Evolutionary conservation across 2,329 filamentous ascomycete species (phyloP), one percentile per base, ranked within the genome.

Genomic region (Coniella vitis): DNA sequence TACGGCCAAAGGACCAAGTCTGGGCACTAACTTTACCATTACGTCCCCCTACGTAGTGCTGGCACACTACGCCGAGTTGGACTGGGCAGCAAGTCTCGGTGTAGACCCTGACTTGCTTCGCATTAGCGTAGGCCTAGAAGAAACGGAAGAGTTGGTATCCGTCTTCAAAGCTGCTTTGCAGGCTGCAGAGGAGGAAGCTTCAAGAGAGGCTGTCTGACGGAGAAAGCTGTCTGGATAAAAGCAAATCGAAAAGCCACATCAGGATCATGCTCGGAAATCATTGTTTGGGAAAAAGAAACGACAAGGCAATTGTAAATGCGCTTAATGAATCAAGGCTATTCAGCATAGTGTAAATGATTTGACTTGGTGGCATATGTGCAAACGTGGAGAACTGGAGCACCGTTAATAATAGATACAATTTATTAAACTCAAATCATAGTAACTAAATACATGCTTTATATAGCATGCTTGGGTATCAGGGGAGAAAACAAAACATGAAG

Each of bases 21-120:
- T 98, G 43, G 93, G 93, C 2, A 97, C 93, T 1, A 98, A 98
- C 66, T 98, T 98, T 64, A 97, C 93, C 0, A 72, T 98, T 34
- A 85, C 85, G 49, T 95, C 85, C 42, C 93, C 93, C 0, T 98
- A 95, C 64, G 89, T 93, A 19, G 72, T 98, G 31, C 68, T 98
- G 29, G 93, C 93, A 4, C 93, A 98, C 66, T 98, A 93, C 60
- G 74, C 78, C 39, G 93, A 98, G 71, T 66, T 97, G 37, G 84
- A 90, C n/a, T 98, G 93, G 93, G 88, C 87, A 38, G 81, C 78
- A 21, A 73, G 83, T 52, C 91, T 85, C 63, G 89, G 90, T 0
- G 87, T 96, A 3, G 85, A 93, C 47, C 79, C 81, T 1, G 79
- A 88, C 63, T 67, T 98, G 48, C 76, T 97, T 41, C 78, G 93